Percentiles rank a stretch among this genome's conserved stretches.
Evolutionary conservation across 768 basidiomycete species (phyloP).

Genomic region (Saitozyma podzolica): DNA sequence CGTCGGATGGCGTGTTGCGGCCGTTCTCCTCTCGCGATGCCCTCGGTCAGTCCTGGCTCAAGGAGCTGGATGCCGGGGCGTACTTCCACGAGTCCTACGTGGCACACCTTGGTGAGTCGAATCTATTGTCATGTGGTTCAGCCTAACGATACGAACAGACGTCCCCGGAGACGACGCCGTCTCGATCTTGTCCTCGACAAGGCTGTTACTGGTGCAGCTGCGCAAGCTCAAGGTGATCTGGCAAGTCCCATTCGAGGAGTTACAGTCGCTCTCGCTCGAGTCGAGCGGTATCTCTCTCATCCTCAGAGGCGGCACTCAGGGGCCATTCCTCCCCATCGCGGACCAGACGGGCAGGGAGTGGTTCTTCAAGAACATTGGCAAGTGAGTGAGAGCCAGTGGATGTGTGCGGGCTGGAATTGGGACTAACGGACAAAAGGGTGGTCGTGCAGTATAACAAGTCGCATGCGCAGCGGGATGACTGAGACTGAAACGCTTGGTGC

Average conservation of each 20-base stretch:
- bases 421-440: constrained; percentile 25
- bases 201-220: constrained; percentile 80
- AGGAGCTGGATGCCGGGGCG: constrained; percentile 73
- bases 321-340: constrained; percentile 56
- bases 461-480: constrained; percentile 42
- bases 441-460: constrained; percentile 44
- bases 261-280: constrained; percentile 84
- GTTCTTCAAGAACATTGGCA: constrained; percentile 55
- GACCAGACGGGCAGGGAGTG: constrained; percentile 51
- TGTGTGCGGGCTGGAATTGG: not conserved
- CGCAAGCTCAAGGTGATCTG: constrained; percentile 81
- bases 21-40: constrained; percentile 88
- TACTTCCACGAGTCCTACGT: constrained; percentile 84
- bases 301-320: constrained; percentile 62
- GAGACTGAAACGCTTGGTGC: not conserved
- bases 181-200: constrained; percentile 66
- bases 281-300: constrained; percentile 81
- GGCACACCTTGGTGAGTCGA: constrained; percentile 77
- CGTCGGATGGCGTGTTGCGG: constrained; percentile 84
- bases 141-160: constrained; percentile 55
- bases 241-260: constrained; percentile 83
- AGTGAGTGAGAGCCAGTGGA: constrained; percentile 34
- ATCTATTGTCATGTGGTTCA: not conserved
- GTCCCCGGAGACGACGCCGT: constrained; percentile 71
- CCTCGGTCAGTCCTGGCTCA: constrained; percentile 94